Evolutionary conservation across 1,139 yeast species (phyloP).

Genomic region (Scheffersomyces segobiensis): DNA sequence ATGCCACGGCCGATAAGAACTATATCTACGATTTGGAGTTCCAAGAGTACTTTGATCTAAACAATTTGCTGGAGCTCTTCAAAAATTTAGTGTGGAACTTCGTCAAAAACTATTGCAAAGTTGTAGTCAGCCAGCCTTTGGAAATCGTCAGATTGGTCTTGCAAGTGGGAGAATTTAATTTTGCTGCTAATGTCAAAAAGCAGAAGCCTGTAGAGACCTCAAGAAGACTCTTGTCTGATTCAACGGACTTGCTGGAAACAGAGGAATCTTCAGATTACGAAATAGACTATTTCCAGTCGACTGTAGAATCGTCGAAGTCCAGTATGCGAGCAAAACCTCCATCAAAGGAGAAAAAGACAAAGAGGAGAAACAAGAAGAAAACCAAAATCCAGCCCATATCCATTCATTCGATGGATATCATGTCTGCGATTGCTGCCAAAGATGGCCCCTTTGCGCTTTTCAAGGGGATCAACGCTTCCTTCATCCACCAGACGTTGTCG

Average conservation of each 20-base stretch:
- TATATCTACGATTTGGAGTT: constrained; percentile 66
- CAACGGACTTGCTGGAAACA: constrained; percentile 11
- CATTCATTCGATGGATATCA: constrained; percentile 67
- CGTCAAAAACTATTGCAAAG: constrained; percentile 64
- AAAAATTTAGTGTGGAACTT: constrained; percentile 60
- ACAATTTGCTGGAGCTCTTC: constrained; percentile 55
- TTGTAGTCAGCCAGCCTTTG: constrained; percentile 80
- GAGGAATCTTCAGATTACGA: constrained; percentile 41
- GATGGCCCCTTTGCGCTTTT: constrained; percentile 87
- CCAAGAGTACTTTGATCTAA: constrained; percentile 62
- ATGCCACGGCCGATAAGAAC: constrained; percentile 33
- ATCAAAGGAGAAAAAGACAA: constrained; percentile 3
- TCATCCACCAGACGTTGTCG: constrained; percentile 71
- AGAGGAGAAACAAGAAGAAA: constrained; percentile 3
- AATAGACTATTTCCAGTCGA: constrained; percentile 53
- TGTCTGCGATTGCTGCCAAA: constrained; percentile 64
- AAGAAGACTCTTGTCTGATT: not conserved
- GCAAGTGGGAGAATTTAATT: constrained; percentile 70
- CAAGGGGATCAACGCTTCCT: constrained; percentile 85
- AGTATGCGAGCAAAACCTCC: not conserved
- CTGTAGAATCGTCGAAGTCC: constrained; percentile 14
- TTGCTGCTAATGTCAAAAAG: constrained; percentile 5
- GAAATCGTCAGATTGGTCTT: constrained; percentile 77
- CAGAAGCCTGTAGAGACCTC: not conserved
- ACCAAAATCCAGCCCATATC: constrained; percentile 58